Percentiles rank a stretch among this genome's conserved stretches.
Conservation (phyloP, 495 filamentous ascomycete species). For the Penicillium crystallinum region DNA sequence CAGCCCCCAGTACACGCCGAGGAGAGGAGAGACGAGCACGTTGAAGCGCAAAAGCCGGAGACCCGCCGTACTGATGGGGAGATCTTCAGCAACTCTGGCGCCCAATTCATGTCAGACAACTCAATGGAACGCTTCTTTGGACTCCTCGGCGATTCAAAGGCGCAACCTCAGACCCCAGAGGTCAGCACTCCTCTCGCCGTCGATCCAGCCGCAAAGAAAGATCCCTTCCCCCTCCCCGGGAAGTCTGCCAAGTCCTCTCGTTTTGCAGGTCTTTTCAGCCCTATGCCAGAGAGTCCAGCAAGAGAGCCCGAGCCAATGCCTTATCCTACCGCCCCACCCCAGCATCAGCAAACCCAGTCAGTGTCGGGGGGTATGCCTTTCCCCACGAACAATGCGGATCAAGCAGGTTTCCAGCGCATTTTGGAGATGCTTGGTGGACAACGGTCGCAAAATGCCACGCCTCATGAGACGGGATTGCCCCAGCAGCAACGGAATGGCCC, state of each 20-base stretch:
- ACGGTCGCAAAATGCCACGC: constrained; percentile 39
- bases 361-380: constrained; percentile 20
- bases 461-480: constrained; percentile 26
- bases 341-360: neutral
- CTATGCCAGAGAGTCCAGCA: constrained; percentile 52
- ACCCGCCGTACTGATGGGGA: constrained; percentile 33
- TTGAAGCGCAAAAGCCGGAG: constrained; percentile 33
- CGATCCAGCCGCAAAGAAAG: constrained; percentile 27
- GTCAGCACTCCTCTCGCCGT: constrained; percentile 18
- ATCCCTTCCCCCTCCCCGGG: constrained; percentile 12
- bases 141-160: constrained; percentile 50
- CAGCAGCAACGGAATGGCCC: constrained; percentile 29
- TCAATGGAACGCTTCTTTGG: constrained; percentile 79
- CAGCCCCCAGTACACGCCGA: constrained; percentile 30
- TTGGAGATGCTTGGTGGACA: constrained; percentile 71
- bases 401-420: constrained; percentile 84
- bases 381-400: constrained; percentile 64
- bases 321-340: constrained; percentile 15
- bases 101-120: constrained; percentile 50
- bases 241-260: constrained; percentile 60
- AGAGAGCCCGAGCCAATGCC: constrained; percentile 47
- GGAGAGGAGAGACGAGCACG: constrained; percentile 42
- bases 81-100: constrained; percentile 31
- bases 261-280: constrained; percentile 78
- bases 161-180: constrained; percentile 19